Base-by-base conservation (phyloP, 2,329 filamentous ascomycete species). In the Colletotrichum musicola region DNA sequence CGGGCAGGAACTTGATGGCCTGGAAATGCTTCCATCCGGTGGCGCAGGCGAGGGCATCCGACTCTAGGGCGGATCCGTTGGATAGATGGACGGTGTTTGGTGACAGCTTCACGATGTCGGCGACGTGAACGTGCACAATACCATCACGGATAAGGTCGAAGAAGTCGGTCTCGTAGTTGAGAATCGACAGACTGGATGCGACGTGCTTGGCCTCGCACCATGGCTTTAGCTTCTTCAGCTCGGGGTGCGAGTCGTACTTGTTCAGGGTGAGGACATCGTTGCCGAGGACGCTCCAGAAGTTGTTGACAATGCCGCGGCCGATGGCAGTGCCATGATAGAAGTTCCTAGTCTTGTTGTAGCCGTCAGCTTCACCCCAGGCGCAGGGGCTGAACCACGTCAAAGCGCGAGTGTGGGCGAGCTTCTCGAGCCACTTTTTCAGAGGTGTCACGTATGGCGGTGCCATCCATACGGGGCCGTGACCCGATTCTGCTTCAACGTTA, bases 301-400 rank as follows among this genome's bases (percentile, higher is more conserved):
- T 75, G 46, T 85, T 80, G 4, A 88, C 85, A 20, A 92, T 76
- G 58, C 79, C 81, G 0, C 88, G 83, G 2, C 90, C 90, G 2
- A 90, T 61, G 40, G 80, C 77, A 0, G 87, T 91, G 22, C 82
- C 81, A 71, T 92, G 89, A 54, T 90, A 80, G 68, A 91, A 88
- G 10, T 77, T 74, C 4, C 88, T 83, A 2, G 88, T 80, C 12
- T 79, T 80, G 13, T 83, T 80, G 71, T 86, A 91, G 1, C 90
- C 90, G 73, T 89, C 90, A 2, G 84, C 86, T 1, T 84, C 81
- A 4, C 89, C 90, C 90, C 91, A 95, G 14, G 92, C 85, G 75
- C 92, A 94, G 0, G 93, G 92, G 59, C 88, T 90, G 77, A 95
- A 89, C 89, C 90, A 94, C 2, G 89, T 92, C 61, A 94, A 79